These are phyloP conservation scores for Diaporthe humulicola DNA, from an alignment of 2,329 filamentous ascomycete genomes.

Conservation along the genomic window DNA sequence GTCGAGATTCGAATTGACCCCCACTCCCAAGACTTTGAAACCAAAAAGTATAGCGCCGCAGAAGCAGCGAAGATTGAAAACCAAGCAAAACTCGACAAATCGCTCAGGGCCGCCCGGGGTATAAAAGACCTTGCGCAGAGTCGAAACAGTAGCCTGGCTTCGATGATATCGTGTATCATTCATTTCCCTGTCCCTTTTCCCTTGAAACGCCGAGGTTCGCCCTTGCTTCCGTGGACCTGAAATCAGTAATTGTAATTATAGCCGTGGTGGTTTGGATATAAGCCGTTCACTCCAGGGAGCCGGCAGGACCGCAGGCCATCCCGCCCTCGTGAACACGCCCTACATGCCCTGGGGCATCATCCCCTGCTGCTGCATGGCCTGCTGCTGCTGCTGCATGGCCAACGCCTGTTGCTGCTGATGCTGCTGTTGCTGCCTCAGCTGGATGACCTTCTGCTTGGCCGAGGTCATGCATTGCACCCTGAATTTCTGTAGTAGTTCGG, in stretches of 20 bases:
- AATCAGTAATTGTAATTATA: constrained; percentile 11
- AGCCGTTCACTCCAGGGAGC: neutral
- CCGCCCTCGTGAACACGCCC: constrained; percentile 17
- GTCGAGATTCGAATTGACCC: neutral
- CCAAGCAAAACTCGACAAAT: constrained; percentile 3
- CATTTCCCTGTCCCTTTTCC: constrained; percentile 17
- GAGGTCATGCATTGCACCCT: constrained; percentile 56
- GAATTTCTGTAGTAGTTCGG: constrained; percentile 59
- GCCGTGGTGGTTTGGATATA: neutral
- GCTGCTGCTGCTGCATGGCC: constrained; percentile 54
- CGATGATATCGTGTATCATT: constrained; percentile 32
- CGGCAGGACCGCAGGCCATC: neutral
- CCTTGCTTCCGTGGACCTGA: neutral
- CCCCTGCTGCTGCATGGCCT: constrained; percentile 55
- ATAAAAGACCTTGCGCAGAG: constrained; percentile 38
- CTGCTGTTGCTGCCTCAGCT: constrained; percentile 41
- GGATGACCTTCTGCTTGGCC: constrained; percentile 53
- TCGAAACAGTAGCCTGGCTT: constrained; percentile 29
- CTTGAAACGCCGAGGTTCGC: constrained; percentile 29
- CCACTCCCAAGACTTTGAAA: neutral
- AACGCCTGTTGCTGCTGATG: constrained; percentile 42
- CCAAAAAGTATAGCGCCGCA: neutral
- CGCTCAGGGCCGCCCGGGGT: constrained; percentile 34
- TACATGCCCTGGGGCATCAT: constrained; percentile 69
- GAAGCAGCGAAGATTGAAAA: neutral